Evolutionary conservation across 108 stramenopile species (phyloP).

Genomic region (Discostella pseudostelligera): DNA sequence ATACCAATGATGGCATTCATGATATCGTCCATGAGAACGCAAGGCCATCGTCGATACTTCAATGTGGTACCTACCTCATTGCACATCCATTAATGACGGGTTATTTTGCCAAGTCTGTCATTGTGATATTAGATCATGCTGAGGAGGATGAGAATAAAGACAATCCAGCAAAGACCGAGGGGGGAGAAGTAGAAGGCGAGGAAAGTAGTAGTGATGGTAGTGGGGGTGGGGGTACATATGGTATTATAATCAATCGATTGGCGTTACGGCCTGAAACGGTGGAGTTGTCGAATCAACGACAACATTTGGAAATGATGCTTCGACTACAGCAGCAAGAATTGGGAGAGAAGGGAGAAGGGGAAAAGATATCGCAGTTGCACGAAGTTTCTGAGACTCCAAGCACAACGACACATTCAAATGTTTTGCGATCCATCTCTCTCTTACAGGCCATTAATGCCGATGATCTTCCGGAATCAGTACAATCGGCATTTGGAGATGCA

Average conservation of each 20-base stretch:
- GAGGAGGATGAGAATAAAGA: slow-evolving; percentile 16
- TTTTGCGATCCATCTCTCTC: slow-evolving; percentile 27
- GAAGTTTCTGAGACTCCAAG: slow-evolving; percentile 10
- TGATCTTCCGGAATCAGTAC: slow-evolving; percentile 44
- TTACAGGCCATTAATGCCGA: slow-evolving; percentile 23
- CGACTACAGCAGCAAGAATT: slow-evolving; percentile 7
- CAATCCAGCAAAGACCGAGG: slow-evolving; percentile 1
- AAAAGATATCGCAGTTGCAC: slow-evolving; percentile 20
- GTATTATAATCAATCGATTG: slow-evolving; percentile 75
- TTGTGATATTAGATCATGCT: slow-evolving; percentile 72
- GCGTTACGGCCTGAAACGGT: slow-evolving; percentile 41
- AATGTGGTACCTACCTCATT: slow-evolving; percentile 73
- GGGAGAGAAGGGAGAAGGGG: slow-evolving; percentile 18
- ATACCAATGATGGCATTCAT: not conserved
- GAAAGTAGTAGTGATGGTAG: not conserved
- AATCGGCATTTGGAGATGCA: slow-evolving; percentile 58
- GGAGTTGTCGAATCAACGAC: slow-evolving; percentile 8
- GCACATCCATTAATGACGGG: slow-evolving; percentile 59
- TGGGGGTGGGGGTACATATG: slow-evolving; percentile 68
- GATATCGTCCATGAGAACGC: not conserved
- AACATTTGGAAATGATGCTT: slow-evolving; percentile 26
- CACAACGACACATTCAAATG: not conserved
- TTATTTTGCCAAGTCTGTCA: slow-evolving; percentile 72
- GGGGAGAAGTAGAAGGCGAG: slow-evolving; percentile 10
- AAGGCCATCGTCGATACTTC: slow-evolving; percentile 39